Evolutionary conservation across 768 basidiomycete species (phyloP).

Genomic region (Amanita pseudoporphyria): DNA sequence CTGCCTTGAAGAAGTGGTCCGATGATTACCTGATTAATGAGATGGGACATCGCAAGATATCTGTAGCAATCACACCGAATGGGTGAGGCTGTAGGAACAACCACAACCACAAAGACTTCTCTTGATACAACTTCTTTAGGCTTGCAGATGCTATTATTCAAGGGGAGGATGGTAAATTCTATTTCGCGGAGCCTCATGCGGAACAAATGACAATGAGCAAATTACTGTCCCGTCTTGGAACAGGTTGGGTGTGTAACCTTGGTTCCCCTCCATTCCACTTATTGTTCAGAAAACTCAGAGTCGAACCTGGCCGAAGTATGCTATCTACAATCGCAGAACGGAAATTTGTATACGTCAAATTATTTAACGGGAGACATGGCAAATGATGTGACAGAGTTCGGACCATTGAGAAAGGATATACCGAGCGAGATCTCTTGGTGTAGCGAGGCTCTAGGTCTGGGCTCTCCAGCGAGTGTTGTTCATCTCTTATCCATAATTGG

Average conservation of each 20-base stretch:
- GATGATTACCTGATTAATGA: conserved; percentile 47
- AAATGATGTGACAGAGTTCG: conserved; percentile 47
- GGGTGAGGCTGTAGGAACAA: conserved; percentile 42
- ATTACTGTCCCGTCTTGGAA: conserved; percentile 28
- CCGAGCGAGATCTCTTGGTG: conserved; percentile 66
- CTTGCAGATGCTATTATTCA: conserved; percentile 66
- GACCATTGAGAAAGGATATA: conserved; percentile 50
- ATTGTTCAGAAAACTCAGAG: not conserved
- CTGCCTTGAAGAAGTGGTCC: conserved; percentile 52
- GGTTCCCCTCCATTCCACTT: not conserved
- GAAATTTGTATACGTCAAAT: conserved; percentile 58
- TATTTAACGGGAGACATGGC: conserved; percentile 24
- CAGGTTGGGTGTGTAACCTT: conserved; percentile 19
- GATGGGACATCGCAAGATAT: conserved; percentile 47
- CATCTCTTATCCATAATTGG: not conserved
- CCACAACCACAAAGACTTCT: not conserved
- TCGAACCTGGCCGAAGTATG: conserved; percentile 26
- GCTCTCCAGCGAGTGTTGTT: not conserved
- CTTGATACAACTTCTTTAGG: conserved; percentile 25
- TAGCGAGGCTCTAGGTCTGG: conserved; percentile 66
- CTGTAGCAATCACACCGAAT: conserved; percentile 76
- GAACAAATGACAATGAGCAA: conserved; percentile 57
- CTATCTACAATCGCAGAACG: conserved; percentile 90
- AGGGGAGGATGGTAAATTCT: conserved; percentile 42
- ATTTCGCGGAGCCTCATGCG: conserved; percentile 69